Conservation (phyloP, 768 basidiomycete genomes). For the Mrakia gelida region DNA sequence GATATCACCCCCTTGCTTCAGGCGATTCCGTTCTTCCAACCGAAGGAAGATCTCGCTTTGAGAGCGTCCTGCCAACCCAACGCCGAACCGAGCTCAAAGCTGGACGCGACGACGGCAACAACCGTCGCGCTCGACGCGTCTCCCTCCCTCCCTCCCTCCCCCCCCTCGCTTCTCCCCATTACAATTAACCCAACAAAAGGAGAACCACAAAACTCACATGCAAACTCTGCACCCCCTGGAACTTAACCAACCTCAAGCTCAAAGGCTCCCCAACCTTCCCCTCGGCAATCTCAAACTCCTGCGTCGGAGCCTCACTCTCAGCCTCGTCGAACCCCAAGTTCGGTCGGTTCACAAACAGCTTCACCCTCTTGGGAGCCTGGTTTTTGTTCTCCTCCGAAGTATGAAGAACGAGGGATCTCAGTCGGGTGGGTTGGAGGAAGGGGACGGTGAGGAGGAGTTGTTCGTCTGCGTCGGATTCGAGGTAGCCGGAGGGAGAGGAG, state of each 20-base stretch:
- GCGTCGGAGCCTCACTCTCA: constrained; percentile 53
- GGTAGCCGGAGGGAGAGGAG: constrained; percentile 48
- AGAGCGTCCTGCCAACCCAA: no score
- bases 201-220: constrained; percentile 51
- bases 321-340: constrained; percentile 62
- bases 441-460: constrained; percentile 32
- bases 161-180: background rate
- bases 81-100: no score
- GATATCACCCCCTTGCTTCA: no score
- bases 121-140: no score
- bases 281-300: constrained; percentile 54
- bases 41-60: no score
- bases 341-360: constrained; percentile 60
- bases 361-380: constrained; percentile 60
- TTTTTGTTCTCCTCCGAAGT: background rate
- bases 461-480: constrained; percentile 68
- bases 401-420: constrained; percentile 18
- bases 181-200: background rate
- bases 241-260: constrained; percentile 60
- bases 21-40: no score
- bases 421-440: constrained; percentile 29
- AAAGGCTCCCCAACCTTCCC: constrained; percentile 50
- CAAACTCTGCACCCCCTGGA: constrained; percentile 63
- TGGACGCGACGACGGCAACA: no score
- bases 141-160: no score